These are phyloP conservation scores for Uncinocarpus reesii DNA, from an alignment of 2,329 filamentous ascomycete species.

Conservation along the genomic window DNA sequence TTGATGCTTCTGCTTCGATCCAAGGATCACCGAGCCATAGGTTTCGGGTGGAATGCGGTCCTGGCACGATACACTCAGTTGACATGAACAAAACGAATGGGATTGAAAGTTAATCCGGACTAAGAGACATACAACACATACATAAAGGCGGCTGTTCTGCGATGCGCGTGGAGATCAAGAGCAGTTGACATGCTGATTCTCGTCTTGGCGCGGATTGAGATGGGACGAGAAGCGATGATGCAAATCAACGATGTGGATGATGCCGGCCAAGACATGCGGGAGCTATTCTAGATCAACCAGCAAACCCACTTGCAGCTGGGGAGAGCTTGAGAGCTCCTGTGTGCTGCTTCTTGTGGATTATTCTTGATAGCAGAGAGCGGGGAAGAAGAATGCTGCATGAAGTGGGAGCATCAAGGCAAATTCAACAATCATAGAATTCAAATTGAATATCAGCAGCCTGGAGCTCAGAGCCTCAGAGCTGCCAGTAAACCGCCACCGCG, in stretches of 20 bases:
- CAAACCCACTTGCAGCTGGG: too few relatives aligned
- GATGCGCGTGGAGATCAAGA: not conserved
- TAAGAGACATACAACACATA: not conserved
- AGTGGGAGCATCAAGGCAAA: not conserved
- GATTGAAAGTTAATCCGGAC: too few relatives aligned
- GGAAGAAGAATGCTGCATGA: too few relatives aligned
- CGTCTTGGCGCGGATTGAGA: not conserved
- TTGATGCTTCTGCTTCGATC: not conserved
- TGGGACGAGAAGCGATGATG: not conserved
- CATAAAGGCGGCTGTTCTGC: not conserved
- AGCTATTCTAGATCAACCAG: not conserved
- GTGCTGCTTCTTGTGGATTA: too few relatives aligned
- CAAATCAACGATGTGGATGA: slow-evolving; percentile 2
- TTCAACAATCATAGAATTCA: not conserved
- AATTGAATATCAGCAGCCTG: not conserved
- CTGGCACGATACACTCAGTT: not conserved
- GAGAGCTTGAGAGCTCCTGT: too few relatives aligned
- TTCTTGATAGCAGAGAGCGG: too few relatives aligned
- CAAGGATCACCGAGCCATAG: not conserved
- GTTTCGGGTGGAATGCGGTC: too few relatives aligned
- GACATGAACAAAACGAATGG: not conserved
- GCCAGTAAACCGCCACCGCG: not conserved
- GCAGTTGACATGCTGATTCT: not conserved
- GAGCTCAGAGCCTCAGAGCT: not conserved
- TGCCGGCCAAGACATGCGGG: slow-evolving; percentile 1